Conservation (phyloP, 1,284 basidiomycete genomes). For the Wolfiporia cocos region DNA sequence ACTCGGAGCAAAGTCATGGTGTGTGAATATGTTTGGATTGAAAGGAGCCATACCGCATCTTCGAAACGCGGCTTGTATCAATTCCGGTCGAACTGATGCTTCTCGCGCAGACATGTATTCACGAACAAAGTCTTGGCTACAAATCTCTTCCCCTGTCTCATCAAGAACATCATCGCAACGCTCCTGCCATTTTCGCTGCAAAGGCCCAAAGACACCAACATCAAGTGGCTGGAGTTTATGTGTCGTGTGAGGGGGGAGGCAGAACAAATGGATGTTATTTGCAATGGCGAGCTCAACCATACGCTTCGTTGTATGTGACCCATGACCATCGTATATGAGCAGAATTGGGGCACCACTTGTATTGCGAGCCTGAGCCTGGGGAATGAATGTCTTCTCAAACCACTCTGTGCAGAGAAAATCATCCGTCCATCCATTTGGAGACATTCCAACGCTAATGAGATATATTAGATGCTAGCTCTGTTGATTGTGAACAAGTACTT, state of each 20-base stretch:
- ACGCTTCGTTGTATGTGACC: slow-evolving; percentile 26
- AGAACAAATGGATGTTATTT: slow-evolving; percentile 26
- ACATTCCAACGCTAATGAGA: slow-evolving; percentile 16
- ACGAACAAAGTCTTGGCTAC: slow-evolving; percentile 4
- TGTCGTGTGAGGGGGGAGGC: slow-evolving; percentile 33
- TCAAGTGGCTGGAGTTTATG: slow-evolving; percentile 34
- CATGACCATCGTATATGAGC: slow-evolving; percentile 24
- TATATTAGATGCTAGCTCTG: background rate
- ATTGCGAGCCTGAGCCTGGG: slow-evolving; percentile 13
- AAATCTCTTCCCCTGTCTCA: slow-evolving; percentile 1
- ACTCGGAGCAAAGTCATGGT: slow-evolving; percentile 7
- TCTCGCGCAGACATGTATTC: slow-evolving; percentile 11
- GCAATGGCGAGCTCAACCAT: slow-evolving; percentile 19
- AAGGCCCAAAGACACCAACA: slow-evolving; percentile 28
- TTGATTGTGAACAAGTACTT: slow-evolving; percentile 7
- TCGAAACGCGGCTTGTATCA: slow-evolving; percentile 10
- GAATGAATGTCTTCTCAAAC: slow-evolving; percentile 30
- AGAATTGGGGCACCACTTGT: slow-evolving; percentile 9
- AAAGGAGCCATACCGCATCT: slow-evolving; percentile 9
- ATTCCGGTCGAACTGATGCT: slow-evolving; percentile 2
- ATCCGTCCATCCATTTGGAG: slow-evolving; percentile 36
- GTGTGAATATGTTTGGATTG: slow-evolving; percentile 12
- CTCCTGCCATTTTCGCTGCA: slow-evolving; percentile 7
- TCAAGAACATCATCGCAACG: slow-evolving; percentile 3
- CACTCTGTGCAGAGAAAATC: slow-evolving; percentile 27